These are phyloP conservation scores for Nosema granulosis DNA, from an alignment of 371 early-diverging fungal species.

Conservation along the genomic window DNA sequence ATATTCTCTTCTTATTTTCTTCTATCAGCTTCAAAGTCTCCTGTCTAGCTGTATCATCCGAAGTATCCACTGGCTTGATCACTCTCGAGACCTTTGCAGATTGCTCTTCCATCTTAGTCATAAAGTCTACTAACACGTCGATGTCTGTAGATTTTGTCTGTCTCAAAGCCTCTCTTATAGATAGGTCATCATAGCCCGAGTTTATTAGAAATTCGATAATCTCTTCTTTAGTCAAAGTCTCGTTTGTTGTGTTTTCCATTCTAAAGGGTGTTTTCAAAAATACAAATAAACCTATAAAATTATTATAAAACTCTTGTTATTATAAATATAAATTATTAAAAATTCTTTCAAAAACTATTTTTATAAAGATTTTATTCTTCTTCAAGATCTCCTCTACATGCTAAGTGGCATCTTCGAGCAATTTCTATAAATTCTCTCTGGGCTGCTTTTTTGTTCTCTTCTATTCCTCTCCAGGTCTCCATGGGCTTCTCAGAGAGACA, in stretches of 20 bases:
- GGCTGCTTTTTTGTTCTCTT: constrained; percentile 69
- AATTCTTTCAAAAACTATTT: background rate
- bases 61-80: background rate
- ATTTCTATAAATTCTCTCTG: constrained; percentile 63
- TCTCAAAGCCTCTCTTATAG: constrained; percentile 15
- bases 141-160: constrained; percentile 24
- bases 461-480: constrained; percentile 69
- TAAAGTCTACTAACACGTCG: constrained; percentile 29
- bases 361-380: background rate
- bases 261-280: constrained; percentile 16
- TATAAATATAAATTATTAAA: background rate
- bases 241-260: constrained; percentile 7
- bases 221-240: constrained; percentile 2
- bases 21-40: constrained; percentile 21
- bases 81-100: constrained; percentile 9
- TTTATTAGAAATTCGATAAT: constrained; percentile 22
- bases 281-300: background rate
- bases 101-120: constrained; percentile 11
- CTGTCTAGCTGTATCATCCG: background rate
- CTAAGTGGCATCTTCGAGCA: constrained; percentile 16
- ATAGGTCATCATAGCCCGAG: constrained; percentile 23
- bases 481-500: constrained; percentile 70
- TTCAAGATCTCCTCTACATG: background rate
- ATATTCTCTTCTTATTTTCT: constrained; percentile 15
- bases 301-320: background rate